A percentile compares a stretch with the other conserved stretches of the same genome.
phyloP scores from a whole-genome alignment of 108 stramenopile species.

The Fragilariopsis cylindrus region DNA sequence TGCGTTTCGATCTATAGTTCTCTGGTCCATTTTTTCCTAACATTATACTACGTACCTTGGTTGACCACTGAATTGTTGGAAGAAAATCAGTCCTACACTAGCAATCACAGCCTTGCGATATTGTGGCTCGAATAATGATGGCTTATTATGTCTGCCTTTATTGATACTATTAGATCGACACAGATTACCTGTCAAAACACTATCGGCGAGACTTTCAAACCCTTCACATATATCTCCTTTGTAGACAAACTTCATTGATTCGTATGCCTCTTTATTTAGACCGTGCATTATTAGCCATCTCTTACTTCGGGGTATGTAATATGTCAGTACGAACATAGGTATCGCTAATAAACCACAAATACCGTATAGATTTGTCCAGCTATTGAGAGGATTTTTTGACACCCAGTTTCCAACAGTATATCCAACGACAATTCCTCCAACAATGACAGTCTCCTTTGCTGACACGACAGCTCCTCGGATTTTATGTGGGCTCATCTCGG shows the following conservation, averaged over 20 bases:
- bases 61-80: slow-evolving; percentile 72
- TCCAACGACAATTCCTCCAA: slow-evolving; percentile 61
- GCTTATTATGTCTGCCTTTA: neutral
- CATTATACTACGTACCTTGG: slow-evolving; percentile 22
- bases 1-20: no score
- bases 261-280: slow-evolving; percentile 15
- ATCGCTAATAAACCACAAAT: neutral
- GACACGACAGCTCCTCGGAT: slow-evolving; percentile 59
- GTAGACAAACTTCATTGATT: slow-evolving; percentile 28
- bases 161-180: neutral
- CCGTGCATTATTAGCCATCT: slow-evolving; percentile 28
- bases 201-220: neutral
- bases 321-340: slow-evolving; percentile 29
- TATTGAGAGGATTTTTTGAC: neutral
- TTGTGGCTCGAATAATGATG: neutral
- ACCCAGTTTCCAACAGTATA: slow-evolving; percentile 46
- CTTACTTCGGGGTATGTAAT: slow-evolving; percentile 21
- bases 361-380: neutral
- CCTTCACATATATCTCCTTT: neutral
- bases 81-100: slow-evolving; percentile 46
- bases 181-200: neutral
- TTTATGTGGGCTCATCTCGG: slow-evolving; percentile 57
- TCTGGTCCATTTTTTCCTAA: no score
- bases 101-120: neutral
- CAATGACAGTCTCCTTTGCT: slow-evolving; percentile 66